A percentile compares a stretch with the other conserved stretches of the same genome.
Evolutionary conservation across 805 yeast genomes (phyloP).

Genomic region (Teunomyces aglyptinius): DNA sequence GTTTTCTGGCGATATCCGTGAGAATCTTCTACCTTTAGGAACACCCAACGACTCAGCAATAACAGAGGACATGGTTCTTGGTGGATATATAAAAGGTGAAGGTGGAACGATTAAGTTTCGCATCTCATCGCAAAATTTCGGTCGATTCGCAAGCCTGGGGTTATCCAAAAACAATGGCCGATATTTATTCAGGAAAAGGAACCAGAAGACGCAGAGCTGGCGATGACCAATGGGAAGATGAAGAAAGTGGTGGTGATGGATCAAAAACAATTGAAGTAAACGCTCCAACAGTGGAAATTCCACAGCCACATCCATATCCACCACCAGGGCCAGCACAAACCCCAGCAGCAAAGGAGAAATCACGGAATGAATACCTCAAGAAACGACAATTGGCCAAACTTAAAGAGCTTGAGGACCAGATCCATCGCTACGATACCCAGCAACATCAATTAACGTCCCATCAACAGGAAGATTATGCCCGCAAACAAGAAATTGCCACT

Average conservation of each 20-base stretch:
- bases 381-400: slow-evolving; percentile 20
- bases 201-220: slow-evolving; percentile 7
- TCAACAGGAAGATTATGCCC: slow-evolving; percentile 16
- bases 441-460: neutral
- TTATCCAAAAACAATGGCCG: neutral
- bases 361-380: slow-evolving; percentile 20
- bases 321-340: neutral
- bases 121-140: slow-evolving; percentile 4
- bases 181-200: slow-evolving; percentile 7
- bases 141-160: neutral
- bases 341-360: slow-evolving; percentile 7
- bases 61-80: neutral
- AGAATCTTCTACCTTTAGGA: slow-evolving; percentile 13
- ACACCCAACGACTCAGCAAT: slow-evolving; percentile 1
- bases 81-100: too few relatives aligned
- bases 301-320: neutral
- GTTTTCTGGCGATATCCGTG: slow-evolving; percentile 26
- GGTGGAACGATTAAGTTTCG: slow-evolving; percentile 1
- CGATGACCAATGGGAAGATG: slow-evolving; percentile 8
- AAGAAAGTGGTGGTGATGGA: neutral
- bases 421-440: slow-evolving; percentile 10
- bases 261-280: neutral
- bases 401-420: slow-evolving; percentile 10
- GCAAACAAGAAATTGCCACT: slow-evolving; percentile 17
- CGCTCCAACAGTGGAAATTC: neutral